Conservation (phyloP, 768 basidiomycete species). For the Kwoniella newhampshirensis region DNA sequence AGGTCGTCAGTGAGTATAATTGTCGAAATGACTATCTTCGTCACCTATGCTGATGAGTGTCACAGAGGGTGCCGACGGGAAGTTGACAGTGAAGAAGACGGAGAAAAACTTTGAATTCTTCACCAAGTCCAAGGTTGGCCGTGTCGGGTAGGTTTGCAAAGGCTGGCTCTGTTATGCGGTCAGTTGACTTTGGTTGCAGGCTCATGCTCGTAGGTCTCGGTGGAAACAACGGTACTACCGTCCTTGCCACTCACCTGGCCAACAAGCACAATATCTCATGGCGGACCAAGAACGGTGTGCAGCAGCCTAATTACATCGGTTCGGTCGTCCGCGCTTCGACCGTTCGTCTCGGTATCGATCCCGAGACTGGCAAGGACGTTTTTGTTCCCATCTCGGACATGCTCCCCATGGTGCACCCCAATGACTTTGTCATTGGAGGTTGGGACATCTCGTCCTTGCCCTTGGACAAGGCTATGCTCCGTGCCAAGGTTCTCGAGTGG, state of each 20-base stretch:
- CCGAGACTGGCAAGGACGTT: slow-evolving; percentile 78
- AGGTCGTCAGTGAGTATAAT: slow-evolving; percentile 63
- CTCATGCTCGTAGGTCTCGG: slow-evolving; percentile 96
- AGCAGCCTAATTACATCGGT: slow-evolving; percentile 97
- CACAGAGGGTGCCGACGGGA: slow-evolving; percentile 66
- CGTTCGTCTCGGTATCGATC: slow-evolving; percentile 81
- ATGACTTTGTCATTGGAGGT: slow-evolving; percentile 93
- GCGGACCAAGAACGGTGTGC: slow-evolving; percentile 87
- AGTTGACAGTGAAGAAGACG: slow-evolving; percentile 75
- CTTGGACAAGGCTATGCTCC: slow-evolving; percentile 89
- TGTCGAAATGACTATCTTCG: not conserved
- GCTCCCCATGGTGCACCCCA: slow-evolving; percentile 96
- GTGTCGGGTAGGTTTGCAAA: slow-evolving; percentile 74
- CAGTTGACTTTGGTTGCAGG: slow-evolving; percentile 55
- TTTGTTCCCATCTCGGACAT: slow-evolving; percentile 89
- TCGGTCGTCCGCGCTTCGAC: slow-evolving; percentile 95
- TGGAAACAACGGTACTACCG: slow-evolving; percentile 94
- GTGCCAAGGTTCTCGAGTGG: slow-evolving; percentile 89
- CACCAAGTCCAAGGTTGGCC: slow-evolving; percentile 78
- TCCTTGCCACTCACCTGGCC: slow-evolving; percentile 90
- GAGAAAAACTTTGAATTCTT: slow-evolving; percentile 83
- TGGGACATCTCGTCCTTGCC: slow-evolving; percentile 91
- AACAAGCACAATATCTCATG: slow-evolving; percentile 92
- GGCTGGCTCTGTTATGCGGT: not conserved
- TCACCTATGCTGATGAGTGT: slow-evolving; percentile 2